Conservation (phyloP, 345 rosid species). For the Bruguiera sexangula region DNA sequence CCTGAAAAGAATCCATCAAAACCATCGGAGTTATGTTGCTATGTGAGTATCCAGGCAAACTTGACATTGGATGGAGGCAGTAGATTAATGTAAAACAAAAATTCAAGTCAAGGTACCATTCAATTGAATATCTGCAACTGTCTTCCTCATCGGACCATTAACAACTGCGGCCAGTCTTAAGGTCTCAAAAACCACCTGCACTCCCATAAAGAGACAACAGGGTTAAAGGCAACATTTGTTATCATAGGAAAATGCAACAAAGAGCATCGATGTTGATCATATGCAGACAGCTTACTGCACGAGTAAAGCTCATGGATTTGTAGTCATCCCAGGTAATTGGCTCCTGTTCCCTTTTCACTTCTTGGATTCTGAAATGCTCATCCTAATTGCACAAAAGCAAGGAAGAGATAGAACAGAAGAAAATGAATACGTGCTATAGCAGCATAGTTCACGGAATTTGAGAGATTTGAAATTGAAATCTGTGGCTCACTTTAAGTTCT, state of each 20-base stretch:
- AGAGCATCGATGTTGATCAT: too few relatives aligned
- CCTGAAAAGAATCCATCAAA: conserved; percentile 37
- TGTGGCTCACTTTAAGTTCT: conserved; percentile 61
- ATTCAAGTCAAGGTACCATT: conserved; percentile 43
- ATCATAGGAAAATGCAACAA: neutral
- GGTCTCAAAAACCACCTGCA: conserved; percentile 73
- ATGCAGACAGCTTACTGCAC: conserved; percentile 41
- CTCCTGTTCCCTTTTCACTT: conserved; percentile 39
- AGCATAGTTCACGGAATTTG: too few relatives aligned
- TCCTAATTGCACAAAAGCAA: conserved; percentile 22
- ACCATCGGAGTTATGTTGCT: neutral
- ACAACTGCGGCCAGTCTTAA: conserved; percentile 79
- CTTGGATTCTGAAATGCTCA: conserved; percentile 50
- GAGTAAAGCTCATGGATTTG: conserved; percentile 59
- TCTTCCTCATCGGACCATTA: conserved; percentile 78
- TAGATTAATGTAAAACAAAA: neutral
- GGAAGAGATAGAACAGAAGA: too few relatives aligned
- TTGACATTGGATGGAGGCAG: neutral
- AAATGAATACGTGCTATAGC: too few relatives aligned
- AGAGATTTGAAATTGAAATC: neutral
- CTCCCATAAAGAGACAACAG: conserved; percentile 9
- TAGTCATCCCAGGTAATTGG: conserved; percentile 47
- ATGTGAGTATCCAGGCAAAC: neutral
- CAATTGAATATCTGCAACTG: conserved; percentile 69
- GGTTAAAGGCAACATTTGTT: neutral